Conservation (phyloP, 495 filamentous ascomycete species). For the Neurospora pannonica region DNA sequence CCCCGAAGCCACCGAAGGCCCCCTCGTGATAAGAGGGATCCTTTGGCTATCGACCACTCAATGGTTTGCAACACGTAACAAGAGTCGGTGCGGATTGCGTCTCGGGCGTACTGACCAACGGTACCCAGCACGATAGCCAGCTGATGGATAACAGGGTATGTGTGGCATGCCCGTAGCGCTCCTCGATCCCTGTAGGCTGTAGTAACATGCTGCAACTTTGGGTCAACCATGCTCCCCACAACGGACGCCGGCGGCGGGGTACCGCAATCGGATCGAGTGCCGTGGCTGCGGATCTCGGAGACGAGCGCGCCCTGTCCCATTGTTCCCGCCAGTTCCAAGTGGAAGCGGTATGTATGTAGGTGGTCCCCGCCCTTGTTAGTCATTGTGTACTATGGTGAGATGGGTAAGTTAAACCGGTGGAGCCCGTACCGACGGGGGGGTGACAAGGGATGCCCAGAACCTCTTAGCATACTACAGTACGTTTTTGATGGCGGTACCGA, state of each 20-base stretch:
- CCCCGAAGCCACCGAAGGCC: background rate
- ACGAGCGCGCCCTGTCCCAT: background rate
- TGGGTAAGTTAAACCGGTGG: too few relatives aligned
- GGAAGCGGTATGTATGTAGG: background rate
- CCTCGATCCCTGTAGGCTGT: background rate
- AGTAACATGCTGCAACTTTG: background rate
- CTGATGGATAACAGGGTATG: background rate
- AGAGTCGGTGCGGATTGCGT: background rate
- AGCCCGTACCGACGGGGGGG: too few relatives aligned
- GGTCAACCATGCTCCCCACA: conserved; percentile 5
- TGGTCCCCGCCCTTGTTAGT: background rate
- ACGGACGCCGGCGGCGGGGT: conserved; percentile 11
- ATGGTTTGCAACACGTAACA: background rate
- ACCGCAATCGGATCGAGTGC: conserved; percentile 19
- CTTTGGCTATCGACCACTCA: background rate
- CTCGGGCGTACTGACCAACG: background rate
- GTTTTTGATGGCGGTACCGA: too few relatives aligned
- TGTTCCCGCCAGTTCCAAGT: background rate
- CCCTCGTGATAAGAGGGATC: background rate
- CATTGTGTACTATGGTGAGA: too few relatives aligned
- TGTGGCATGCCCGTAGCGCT: background rate
- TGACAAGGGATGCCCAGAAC: too few relatives aligned
- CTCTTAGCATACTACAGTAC: too few relatives aligned
- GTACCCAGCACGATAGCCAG: background rate
- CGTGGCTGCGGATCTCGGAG: conserved; percentile 8